These are phyloP conservation scores for Whalleya microplaca DNA, from an alignment of 2,329 filamentous ascomycete genomes.

Conservation along the genomic window DNA sequence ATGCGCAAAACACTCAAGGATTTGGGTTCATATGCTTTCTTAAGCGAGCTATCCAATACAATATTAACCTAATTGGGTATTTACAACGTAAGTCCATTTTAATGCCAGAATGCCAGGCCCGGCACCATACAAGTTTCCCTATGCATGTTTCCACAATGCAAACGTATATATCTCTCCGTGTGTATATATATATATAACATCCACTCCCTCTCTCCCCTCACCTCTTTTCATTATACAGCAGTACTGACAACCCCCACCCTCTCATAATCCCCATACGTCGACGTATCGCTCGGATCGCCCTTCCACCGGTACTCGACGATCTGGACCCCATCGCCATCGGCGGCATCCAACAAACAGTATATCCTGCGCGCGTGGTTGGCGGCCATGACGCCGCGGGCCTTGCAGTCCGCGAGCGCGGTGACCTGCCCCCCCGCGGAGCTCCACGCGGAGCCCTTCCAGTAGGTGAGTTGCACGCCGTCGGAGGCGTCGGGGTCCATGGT, in stretches of 20 bases:
- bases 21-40: too few species aligned
- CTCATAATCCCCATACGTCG: conserved; percentile 29
- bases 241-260: conserved; percentile 27
- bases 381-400: conserved; percentile 20
- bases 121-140: too few species aligned
- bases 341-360: conserved; percentile 31
- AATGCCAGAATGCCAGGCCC: too few species aligned
- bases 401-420: conserved; percentile 25
- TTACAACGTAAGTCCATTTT: too few species aligned
- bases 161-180: neutral
- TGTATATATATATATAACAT: neutral
- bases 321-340: conserved; percentile 14
- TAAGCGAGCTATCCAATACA: too few species aligned
- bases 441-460: conserved; percentile 28
- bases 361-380: conserved; percentile 28
- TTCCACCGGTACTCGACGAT: conserved; percentile 49
- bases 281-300: conserved; percentile 45
- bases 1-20: too few species aligned
- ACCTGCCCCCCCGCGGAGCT: conserved; percentile 14
- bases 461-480: conserved; percentile 34
- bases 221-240: conserved; percentile 6
- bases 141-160: neutral
- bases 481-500: conserved; percentile 32
- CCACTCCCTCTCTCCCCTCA: neutral
- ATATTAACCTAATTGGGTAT: too few species aligned